These are phyloP conservation scores for Colletotrichum costaricense DNA, from an alignment of 2,329 filamentous ascomycete genomes.

Conservation along the genomic window DNA sequence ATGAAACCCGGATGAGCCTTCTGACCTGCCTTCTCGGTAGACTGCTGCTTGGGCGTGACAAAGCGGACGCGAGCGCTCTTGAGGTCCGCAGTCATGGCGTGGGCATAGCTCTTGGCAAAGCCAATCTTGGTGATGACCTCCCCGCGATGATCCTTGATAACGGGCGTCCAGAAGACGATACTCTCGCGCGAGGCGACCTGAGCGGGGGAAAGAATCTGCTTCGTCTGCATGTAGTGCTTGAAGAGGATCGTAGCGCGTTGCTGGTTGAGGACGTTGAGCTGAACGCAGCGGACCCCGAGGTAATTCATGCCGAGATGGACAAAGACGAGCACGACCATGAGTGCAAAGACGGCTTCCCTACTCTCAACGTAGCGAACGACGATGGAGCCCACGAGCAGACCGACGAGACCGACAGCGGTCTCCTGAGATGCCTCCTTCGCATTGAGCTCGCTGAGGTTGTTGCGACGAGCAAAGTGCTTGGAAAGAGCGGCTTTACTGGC, in stretches of 20 bases:
- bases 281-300: slow-evolving; percentile 83
- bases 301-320: slow-evolving; percentile 89
- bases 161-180: slow-evolving; percentile 63
- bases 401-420: slow-evolving; percentile 88
- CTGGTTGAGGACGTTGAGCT: slow-evolving; percentile 85
- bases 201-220: slow-evolving; percentile 68
- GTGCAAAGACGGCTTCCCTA: slow-evolving; percentile 77
- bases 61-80: not conserved
- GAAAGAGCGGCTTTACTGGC: slow-evolving; percentile 92
- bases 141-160: slow-evolving; percentile 43
- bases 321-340: slow-evolving; percentile 77
- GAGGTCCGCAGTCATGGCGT: slow-evolving; percentile 36
- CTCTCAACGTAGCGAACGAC: slow-evolving; percentile 82
- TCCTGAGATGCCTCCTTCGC: slow-evolving; percentile 96
- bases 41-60: not conserved
- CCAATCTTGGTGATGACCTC: slow-evolving; percentile 49
- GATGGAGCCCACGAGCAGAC: slow-evolving; percentile 85
- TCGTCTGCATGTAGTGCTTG: slow-evolving; percentile 63
- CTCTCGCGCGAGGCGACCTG: slow-evolving; percentile 74
- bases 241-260: slow-evolving; percentile 87
- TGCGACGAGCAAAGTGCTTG: slow-evolving; percentile 88
- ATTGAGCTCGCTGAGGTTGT: slow-evolving; percentile 93
- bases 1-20: not conserved
- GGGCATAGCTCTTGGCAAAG: slow-evolving; percentile 54
- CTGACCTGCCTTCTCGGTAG: not conserved